phyloP scores from a whole-genome alignment of 257 asterid genomes.

The Gentiana straminea region DNA sequence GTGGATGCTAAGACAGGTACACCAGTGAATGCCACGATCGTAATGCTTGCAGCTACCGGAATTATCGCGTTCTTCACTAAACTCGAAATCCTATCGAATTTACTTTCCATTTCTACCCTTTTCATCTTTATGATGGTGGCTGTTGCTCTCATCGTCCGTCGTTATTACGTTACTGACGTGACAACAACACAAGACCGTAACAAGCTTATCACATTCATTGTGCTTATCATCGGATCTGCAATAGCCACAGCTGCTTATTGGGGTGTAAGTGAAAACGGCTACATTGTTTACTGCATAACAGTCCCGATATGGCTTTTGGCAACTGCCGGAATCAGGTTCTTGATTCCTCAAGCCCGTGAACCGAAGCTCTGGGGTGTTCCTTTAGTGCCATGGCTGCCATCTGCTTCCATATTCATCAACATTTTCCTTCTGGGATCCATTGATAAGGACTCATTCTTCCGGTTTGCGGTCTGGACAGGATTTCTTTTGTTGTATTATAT shows the following conservation, averaged over 20 bases:
- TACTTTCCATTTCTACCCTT: slow-evolving; percentile 50
- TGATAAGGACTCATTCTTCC: slow-evolving; percentile 28
- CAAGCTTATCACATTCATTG: slow-evolving; percentile 26
- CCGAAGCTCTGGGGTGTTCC: slow-evolving; percentile 64
- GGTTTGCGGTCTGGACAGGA: slow-evolving; percentile 45
- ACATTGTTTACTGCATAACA: slow-evolving; percentile 40
- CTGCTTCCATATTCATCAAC: slow-evolving; percentile 44
- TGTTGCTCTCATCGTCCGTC: slow-evolving; percentile 39
- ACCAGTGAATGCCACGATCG: slow-evolving; percentile 45
- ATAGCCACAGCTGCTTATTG: slow-evolving; percentile 37
- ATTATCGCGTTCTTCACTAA: slow-evolving; percentile 51
- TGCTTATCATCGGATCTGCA: slow-evolving; percentile 33
- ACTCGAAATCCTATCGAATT: slow-evolving; percentile 32
- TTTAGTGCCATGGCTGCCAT: slow-evolving; percentile 61
- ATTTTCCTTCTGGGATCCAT: slow-evolving; percentile 53
- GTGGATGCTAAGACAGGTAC: slow-evolving; percentile 50
- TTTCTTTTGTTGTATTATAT: slow-evolving; percentile 35
- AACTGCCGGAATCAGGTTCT: slow-evolving; percentile 24
- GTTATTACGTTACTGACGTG: slow-evolving; percentile 40
- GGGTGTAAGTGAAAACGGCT: slow-evolving; percentile 30
- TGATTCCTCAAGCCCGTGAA: slow-evolving; percentile 37
- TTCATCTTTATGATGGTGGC: slow-evolving; percentile 55
- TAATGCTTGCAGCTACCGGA: slow-evolving; percentile 43
- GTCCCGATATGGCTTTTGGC: slow-evolving; percentile 36
- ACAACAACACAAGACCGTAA: slow-evolving; percentile 30